Conservation (phyloP, 139 green algal species). For the Spirogloea muscicola region DNA sequence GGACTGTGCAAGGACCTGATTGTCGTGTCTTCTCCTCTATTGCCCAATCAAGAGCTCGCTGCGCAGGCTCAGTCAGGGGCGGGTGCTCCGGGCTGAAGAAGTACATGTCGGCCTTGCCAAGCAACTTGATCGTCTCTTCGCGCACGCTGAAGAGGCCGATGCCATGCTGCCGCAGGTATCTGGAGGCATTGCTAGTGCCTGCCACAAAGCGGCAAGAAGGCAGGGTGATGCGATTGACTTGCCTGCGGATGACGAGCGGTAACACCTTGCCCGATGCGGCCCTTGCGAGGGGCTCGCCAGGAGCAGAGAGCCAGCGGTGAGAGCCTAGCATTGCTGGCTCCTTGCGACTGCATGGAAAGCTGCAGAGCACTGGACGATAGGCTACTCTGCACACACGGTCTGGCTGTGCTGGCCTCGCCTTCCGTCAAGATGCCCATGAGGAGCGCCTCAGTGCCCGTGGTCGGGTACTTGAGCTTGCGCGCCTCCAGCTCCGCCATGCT, state of each 20-base stretch:
- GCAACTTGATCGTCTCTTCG: slow-evolving; percentile 44
- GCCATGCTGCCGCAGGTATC: slow-evolving; percentile 25
- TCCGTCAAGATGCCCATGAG: slow-evolving; percentile 48
- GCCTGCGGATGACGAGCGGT: too few species aligned
- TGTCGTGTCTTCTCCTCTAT: too few species aligned
- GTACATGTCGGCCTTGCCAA: slow-evolving; percentile 45
- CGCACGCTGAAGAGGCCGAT: slow-evolving; percentile 30
- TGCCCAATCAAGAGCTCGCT: slow-evolving; percentile 18
- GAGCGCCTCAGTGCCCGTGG: slow-evolving; percentile 45
- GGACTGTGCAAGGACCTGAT: too few species aligned
- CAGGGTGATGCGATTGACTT: too few species aligned
- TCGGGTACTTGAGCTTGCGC: slow-evolving; percentile 47
- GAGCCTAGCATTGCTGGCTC: too few species aligned
- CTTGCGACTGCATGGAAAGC: too few species aligned
- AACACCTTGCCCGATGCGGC: too few species aligned
- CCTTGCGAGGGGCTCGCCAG: too few species aligned
- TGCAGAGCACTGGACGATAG: too few species aligned
- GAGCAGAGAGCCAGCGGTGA: too few species aligned
- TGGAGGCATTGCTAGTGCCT: slow-evolving; percentile 29
- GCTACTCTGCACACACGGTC: too few species aligned
- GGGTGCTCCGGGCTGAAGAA: slow-evolving; percentile 46
- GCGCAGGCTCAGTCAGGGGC: slow-evolving; percentile 24
- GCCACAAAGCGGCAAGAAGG: too few species aligned
- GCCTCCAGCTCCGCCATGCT: slow-evolving; percentile 47
- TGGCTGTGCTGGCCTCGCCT: slow-evolving; percentile 8